Evolutionary conservation across 2,329 filamentous ascomycete species (phyloP).

Genomic region (Aspergillus phoenicis): DNA sequence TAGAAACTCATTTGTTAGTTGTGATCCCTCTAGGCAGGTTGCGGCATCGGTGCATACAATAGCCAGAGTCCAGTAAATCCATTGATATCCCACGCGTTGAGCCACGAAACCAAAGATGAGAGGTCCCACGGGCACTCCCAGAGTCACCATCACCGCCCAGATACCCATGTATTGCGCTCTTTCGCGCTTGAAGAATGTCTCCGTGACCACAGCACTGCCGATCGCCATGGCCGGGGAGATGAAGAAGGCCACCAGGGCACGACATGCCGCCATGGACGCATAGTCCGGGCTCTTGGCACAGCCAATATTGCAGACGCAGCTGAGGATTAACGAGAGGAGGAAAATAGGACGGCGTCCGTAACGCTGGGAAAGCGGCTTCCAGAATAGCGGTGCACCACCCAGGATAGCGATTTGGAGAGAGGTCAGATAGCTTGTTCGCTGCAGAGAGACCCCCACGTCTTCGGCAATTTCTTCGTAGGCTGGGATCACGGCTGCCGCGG

Average conservation of each 20-base stretch:
- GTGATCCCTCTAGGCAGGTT: neutral
- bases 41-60: slow-evolving; percentile 44
- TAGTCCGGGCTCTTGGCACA: slow-evolving; percentile 55
- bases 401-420: slow-evolving; percentile 57
- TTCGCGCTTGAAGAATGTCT: slow-evolving; percentile 58
- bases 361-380: slow-evolving; percentile 55
- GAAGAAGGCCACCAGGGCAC: slow-evolving; percentile 56
- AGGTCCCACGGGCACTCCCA: slow-evolving; percentile 47
- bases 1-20: slow-evolving; percentile 27
- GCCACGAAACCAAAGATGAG: slow-evolving; percentile 47
- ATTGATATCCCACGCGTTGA: slow-evolving; percentile 55
- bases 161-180: slow-evolving; percentile 57
- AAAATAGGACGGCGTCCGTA: slow-evolving; percentile 59
- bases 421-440: slow-evolving; percentile 56
- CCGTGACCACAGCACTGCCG: slow-evolving; percentile 57
- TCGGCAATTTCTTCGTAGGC: slow-evolving; percentile 54
- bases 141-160: slow-evolving; percentile 55
- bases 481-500: slow-evolving; percentile 56
- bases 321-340: slow-evolving; percentile 52
- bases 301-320: slow-evolving; percentile 54
- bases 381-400: slow-evolving; percentile 56
- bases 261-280: slow-evolving; percentile 52
- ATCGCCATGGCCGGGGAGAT: slow-evolving; percentile 56
- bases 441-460: slow-evolving; percentile 53
- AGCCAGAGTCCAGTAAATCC: slow-evolving; percentile 61